phyloP scores from a whole-genome alignment of 331 rosid species.

The Ulmus americana region DNA sequence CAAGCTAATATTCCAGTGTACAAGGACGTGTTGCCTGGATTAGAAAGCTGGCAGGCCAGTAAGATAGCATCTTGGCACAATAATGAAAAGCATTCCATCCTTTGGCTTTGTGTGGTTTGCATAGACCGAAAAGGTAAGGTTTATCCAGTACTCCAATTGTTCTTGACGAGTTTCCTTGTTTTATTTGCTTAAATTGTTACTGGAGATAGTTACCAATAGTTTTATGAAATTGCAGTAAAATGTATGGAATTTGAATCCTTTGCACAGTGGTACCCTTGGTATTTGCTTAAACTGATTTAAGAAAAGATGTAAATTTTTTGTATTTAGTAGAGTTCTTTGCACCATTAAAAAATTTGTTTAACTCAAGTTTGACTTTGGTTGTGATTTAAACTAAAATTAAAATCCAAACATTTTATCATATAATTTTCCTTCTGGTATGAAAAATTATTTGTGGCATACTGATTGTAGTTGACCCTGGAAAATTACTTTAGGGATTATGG shows the following conservation, averaged over 20 bases:
- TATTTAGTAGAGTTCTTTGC: too few relatives aligned
- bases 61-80: constrained; percentile 90
- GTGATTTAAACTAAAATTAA: too few relatives aligned
- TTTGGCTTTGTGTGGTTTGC: constrained; percentile 74
- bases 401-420: too few relatives aligned
- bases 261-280: too few relatives aligned
- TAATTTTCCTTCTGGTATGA: too few relatives aligned
- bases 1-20: constrained; percentile 63
- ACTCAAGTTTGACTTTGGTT: too few relatives aligned
- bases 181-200: neutral
- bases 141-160: constrained; percentile 1
- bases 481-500: constrained; percentile 80
- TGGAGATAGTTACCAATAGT: too few relatives aligned
- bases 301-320: too few relatives aligned
- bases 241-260: too few relatives aligned
- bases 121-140: constrained; percentile 79
- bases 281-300: too few relatives aligned
- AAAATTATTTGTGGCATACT: neutral
- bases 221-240: too few relatives aligned
- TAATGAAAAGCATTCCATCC: constrained; percentile 77
- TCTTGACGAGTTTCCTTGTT: neutral
- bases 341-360: too few relatives aligned
- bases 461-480: neutral
- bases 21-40: constrained; percentile 83
- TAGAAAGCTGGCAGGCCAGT: constrained; percentile 80